Conservation (phyloP, 2,329 filamentous ascomycete genomes). For the Metarhizium guizhouense region DNA sequence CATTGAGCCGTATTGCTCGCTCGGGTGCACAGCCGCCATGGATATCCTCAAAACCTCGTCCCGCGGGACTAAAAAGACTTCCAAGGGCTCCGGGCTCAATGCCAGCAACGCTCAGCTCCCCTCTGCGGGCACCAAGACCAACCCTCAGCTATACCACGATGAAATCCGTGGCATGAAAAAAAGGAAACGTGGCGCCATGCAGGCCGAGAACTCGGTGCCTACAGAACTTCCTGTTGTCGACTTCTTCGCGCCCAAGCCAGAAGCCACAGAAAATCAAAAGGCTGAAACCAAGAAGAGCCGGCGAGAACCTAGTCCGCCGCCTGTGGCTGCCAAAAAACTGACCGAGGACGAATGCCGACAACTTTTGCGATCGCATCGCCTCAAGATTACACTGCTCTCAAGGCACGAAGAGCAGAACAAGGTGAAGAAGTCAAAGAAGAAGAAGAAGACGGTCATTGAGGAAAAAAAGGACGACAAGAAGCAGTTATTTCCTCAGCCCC, state of each 20-base stretch:
- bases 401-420: conserved; percentile 33
- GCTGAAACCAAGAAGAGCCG: conserved; percentile 12
- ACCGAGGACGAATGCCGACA: conserved; percentile 65
- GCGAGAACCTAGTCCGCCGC: conserved; percentile 19
- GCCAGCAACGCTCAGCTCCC: conserved; percentile 39
- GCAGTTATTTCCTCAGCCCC: conserved; percentile 68
- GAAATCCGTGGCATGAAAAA: conserved; percentile 45
- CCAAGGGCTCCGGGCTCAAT: conserved; percentile 23
- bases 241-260: conserved; percentile 47
- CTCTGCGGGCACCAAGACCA: conserved; percentile 53
- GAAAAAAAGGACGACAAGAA: conserved; percentile 44
- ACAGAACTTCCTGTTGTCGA: conserved; percentile 40
- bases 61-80: conserved; percentile 53
- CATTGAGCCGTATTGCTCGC: not conserved
- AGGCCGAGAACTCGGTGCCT: conserved; percentile 20
- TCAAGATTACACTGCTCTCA: conserved; percentile 75
- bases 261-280: conserved; percentile 22
- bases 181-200: conserved; percentile 41
- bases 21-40: conserved; percentile 32
- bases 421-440: conserved; percentile 46
- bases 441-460: conserved; percentile 36
- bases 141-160: conserved; percentile 64
- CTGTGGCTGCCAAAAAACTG: conserved; percentile 28
- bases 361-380: conserved; percentile 67
- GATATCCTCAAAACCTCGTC: conserved; percentile 68